phyloP scores from a whole-genome alignment of 257 asterid species.

The Penstemon newberryi region DNA sequence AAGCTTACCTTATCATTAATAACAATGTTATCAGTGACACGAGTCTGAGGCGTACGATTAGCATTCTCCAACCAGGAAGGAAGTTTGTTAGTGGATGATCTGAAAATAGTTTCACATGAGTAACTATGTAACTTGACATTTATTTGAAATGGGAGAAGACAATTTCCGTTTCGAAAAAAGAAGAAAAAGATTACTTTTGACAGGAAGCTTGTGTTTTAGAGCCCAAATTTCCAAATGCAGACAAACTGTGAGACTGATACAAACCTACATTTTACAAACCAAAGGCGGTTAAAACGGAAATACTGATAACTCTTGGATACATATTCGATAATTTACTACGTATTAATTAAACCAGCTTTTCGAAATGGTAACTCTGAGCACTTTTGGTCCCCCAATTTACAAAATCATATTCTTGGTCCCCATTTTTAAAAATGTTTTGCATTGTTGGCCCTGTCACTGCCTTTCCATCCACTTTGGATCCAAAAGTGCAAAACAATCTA shows the following conservation, averaged over 20 bases:
- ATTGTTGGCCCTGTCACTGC: no score
- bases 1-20: slow-evolving; percentile 44
- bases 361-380: no score
- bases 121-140: background rate
- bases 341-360: no score
- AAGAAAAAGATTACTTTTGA: slow-evolving; percentile 28
- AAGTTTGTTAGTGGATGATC: slow-evolving; percentile 37
- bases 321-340: no score
- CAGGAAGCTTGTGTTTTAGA: slow-evolving; percentile 22
- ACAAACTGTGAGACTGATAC: slow-evolving; percentile 36
- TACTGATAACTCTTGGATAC: no score
- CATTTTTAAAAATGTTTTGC: no score
- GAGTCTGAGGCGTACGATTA: slow-evolving; percentile 34
- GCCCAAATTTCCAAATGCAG: slow-evolving; percentile 31
- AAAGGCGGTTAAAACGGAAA: background rate
- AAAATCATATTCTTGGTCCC: no score
- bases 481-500: no score
- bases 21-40: no score
- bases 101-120: slow-evolving; percentile 23
- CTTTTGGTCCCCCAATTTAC: no score
- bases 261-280: slow-evolving; percentile 41
- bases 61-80: slow-evolving; percentile 44
- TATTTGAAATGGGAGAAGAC: background rate
- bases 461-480: no score
- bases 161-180: background rate